Base-by-base conservation (phyloP, 768 basidiomycete species). In the Clitopilus passeckerianus region DNA sequence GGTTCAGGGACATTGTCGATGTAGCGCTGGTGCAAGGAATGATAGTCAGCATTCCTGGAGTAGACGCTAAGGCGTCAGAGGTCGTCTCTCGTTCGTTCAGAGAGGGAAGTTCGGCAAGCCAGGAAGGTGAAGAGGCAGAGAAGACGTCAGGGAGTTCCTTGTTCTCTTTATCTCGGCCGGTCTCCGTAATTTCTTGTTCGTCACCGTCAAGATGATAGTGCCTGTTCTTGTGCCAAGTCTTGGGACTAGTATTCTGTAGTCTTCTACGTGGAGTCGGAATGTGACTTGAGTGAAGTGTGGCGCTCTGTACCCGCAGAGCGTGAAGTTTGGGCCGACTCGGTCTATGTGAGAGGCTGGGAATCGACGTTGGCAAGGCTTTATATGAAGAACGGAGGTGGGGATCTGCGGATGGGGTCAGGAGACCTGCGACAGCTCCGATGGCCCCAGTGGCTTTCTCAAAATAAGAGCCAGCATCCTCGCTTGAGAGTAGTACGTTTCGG, bases 161-260 rank as follows among this genome's bases (percentile, higher is more conserved):
- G 5, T 18, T 50, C 46, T 50, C 46, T 22, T n/a, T 50, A n/a
- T 50, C 46, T 20, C 20, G n/a, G 22, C 20, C 20, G 16, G 22
- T 10, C 16, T 12, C 46, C 18, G 16, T 23, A 50, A 50, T 50
- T 18, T 50, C 37, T 56, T 54, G 34, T 22, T 35, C 60, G 14
- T 54, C 54, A 54, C 56, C 60, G 24, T 50, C 57, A 37, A 65
- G 59, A 41, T 60, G 63, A 52, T 59, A 64, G 34, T 61, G 64
- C 34, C 63, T 60, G 41, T 66, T 62, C 35, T 58, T 61, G 30
- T 62, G 37, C 58, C 60, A 64, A 6, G 57, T 60, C 24, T 57
- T 44, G 2, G 16, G 46, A 50, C 18, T 50, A 22, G 46, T 22
- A 18, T 18, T 55, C 54, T 55, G 54, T 55, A 20, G 30, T 24